phyloP scores from a whole-genome alignment of 306 rosid species.

The cucumber (Cucumis sativus) region Cucumber_9930_V3 NC_026659.2:13139001-13139500 shows the following conservation, averaged over 20 bases:
- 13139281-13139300: background rate
- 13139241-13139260: background rate
- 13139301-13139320: background rate
- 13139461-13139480: background rate
- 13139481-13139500: background rate
- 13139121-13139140: constrained; percentile 5
- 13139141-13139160: constrained; percentile 5
- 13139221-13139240: background rate
- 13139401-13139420: background rate
- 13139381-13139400: background rate
- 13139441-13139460: background rate
- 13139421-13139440: background rate
- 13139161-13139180: background rate
- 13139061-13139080: constrained; percentile 2
- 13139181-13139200: constrained; percentile 1
- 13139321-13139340: background rate
- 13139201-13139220: background rate
- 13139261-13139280: background rate
- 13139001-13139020: background rate
- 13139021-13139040: constrained; percentile 6
- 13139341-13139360: background rate
- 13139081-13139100: background rate
- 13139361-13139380: background rate
- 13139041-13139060: background rate
- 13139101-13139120: constrained; percentile 1